Conservation (phyloP, 2,329 filamentous ascomycete species). For the Hypoxylon sp. region DNA sequence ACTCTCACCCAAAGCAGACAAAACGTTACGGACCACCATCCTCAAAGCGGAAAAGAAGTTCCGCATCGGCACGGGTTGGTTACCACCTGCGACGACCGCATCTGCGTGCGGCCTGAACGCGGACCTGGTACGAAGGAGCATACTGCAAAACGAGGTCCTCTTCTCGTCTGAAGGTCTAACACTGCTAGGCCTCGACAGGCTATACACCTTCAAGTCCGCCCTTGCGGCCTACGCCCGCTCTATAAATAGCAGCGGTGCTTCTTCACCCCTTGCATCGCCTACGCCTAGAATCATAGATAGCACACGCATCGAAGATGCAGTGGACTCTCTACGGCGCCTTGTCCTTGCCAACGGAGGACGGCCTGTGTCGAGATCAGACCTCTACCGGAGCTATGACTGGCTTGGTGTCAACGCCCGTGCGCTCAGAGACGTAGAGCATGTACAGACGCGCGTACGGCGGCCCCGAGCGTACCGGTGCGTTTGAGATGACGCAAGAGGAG, state of each 20-base stretch:
- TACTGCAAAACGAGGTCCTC: constrained; percentile 72
- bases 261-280: constrained; percentile 14
- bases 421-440: constrained; percentile 69
- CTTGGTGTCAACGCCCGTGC: constrained; percentile 67
- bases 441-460: constrained; percentile 72
- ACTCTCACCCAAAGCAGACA: constrained; percentile 64
- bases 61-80: constrained; percentile 50
- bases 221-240: constrained; percentile 70
- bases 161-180: constrained; percentile 73
- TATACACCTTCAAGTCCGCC: constrained; percentile 76
- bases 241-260: constrained; percentile 15
- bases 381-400: constrained; percentile 71
- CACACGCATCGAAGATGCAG: constrained; percentile 69
- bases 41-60: constrained; percentile 68
- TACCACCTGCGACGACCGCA: constrained; percentile 62
- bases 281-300: constrained; percentile 29
- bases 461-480: constrained; percentile 61
- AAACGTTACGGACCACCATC: constrained; percentile 64
- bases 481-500: constrained; percentile 58
- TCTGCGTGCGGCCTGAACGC: constrained; percentile 63
- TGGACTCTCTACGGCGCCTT: constrained; percentile 74
- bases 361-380: constrained; percentile 65
- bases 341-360: constrained; percentile 68
- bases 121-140: constrained; percentile 69
- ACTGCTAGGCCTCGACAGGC: constrained; percentile 71